A percentile compares a stretch with the other conserved stretches of the same genome.
Conservation (phyloP, 2,329 filamentous ascomycete species). For the Fusarium lateritium region DNA sequence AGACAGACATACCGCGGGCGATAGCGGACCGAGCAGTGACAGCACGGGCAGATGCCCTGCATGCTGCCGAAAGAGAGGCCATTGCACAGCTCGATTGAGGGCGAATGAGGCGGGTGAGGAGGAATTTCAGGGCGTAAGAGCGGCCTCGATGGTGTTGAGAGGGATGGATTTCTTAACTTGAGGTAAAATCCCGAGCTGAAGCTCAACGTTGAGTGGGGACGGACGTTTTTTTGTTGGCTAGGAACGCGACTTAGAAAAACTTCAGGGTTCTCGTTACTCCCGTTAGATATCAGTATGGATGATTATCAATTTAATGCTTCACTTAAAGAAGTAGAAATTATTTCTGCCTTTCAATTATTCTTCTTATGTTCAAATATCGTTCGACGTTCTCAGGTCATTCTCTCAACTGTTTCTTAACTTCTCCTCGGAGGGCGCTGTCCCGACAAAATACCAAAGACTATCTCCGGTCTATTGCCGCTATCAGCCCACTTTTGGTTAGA, state of each 20-base stretch:
- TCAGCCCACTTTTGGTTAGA: conserved; percentile 19
- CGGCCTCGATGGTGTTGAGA: conserved; percentile 45
- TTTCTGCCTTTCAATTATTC: background rate
- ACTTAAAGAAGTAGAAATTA: background rate
- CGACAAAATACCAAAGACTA: conserved; percentile 19
- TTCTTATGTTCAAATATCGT: conserved; percentile 9
- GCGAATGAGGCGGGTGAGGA: conserved; percentile 31
- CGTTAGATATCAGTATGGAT: too few species aligned
- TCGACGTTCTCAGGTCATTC: conserved; percentile 28
- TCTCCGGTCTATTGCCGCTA: conserved; percentile 35
- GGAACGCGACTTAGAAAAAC: conserved; percentile 31
- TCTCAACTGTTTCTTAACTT: conserved; percentile 10
- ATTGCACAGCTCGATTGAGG: conserved; percentile 60
- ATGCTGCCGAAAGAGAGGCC: conserved; percentile 77
- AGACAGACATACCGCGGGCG: conserved; percentile 67
- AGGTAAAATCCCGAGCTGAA: conserved; percentile 43
- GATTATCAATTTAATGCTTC: background rate
- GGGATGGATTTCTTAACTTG: conserved; percentile 36
- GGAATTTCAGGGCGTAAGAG: conserved; percentile 40
- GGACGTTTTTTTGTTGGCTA: conserved; percentile 55
- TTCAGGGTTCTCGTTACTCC: background rate
- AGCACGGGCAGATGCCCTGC: conserved; percentile 74
- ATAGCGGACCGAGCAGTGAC: conserved; percentile 63
- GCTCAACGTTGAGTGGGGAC: conserved; percentile 52
- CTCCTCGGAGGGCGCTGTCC: conserved; percentile 41